These are phyloP conservation scores for Picea abies DNA, from an alignment of 83 land plant species.

Conservation along the genomic window DNA sequence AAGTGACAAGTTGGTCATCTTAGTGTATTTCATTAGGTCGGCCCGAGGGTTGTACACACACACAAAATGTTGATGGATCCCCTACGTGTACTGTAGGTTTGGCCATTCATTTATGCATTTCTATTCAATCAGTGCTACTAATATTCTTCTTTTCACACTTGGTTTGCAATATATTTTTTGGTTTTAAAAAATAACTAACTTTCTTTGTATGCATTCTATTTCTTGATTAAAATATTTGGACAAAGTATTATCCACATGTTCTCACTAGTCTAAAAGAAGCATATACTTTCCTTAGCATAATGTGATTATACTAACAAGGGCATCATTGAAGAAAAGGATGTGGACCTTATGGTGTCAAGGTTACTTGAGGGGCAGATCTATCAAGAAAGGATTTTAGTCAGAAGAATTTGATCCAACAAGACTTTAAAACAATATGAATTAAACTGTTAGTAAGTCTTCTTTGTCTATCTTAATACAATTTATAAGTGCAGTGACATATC, in stretches of 20 bases:
- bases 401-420: slow-evolving; percentile 74
- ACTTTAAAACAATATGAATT: slow-evolving; percentile 83
- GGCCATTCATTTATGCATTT: not conserved
- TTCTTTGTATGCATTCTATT: not conserved
- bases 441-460: not conserved
- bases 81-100: too few species aligned
- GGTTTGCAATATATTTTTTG: not conserved
- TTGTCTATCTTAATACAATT: not conserved
- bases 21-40: too few species aligned
- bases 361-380: slow-evolving; percentile 90
- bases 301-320: not conserved
- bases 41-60: too few species aligned
- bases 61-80: too few species aligned
- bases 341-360: slow-evolving; percentile 93
- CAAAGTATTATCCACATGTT: not conserved
- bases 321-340: slow-evolving; percentile 56
- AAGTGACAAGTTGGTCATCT: too few species aligned
- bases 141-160: not conserved
- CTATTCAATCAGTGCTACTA: not conserved
- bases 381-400: slow-evolving; percentile 91
- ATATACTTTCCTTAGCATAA: not conserved
- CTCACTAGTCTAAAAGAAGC: not conserved
- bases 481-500: not conserved
- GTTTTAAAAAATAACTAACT: not conserved
- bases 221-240: not conserved